Evolutionary conservation across 495 filamentous ascomycete species (phyloP), one percentile per base, ranked within the genome.

Genomic region (Penicillium bialowiezense): DNA sequence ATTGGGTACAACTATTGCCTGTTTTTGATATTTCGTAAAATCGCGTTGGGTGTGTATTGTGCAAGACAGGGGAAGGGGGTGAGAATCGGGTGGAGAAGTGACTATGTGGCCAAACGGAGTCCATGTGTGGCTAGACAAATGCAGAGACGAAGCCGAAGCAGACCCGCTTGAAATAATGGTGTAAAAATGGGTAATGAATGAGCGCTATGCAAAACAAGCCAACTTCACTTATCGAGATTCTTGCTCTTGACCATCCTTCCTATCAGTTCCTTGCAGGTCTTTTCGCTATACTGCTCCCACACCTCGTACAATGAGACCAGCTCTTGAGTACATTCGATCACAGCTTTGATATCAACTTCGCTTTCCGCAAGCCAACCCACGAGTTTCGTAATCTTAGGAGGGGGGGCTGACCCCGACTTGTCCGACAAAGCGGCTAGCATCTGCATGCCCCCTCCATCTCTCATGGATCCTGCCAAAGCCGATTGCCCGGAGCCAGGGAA

Each of bases 281-380:
- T 92, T 59, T 97, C 91, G 53, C 83, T 89, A 59, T 92, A 96
- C 57, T 83, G 77, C 63, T 98, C 93, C 76, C 90, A 90, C 26
- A 89, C 79, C 65, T 96, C 91, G 68, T 97, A 98, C 51, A 98
- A 79, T 3, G 90, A 95, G 34, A 98, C 90, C 42, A 97, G 79
- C 72, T 97, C 95, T 69, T 98, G 93, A 0, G 88, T 90, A 67
- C 87, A 92, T 60, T 97, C 92, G 36, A 96, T 86, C 60, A 96
- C 85, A 17, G 84, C 89, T 67, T 88, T 88, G 62, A 97, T 89
- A 63, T 97, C 92, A 26, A 97, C 81, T 54, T 86, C 88, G 58
- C 90, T 95, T 60, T 97, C 91, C 4, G 92, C 90, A 42, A 97
- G 81, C 88, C 91, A 98, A 33, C 75, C 77, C 2, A 90, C 76